Conservation (phyloP, 768 basidiomycete species). For the Chalciporus sphaerocephalus region DNA sequence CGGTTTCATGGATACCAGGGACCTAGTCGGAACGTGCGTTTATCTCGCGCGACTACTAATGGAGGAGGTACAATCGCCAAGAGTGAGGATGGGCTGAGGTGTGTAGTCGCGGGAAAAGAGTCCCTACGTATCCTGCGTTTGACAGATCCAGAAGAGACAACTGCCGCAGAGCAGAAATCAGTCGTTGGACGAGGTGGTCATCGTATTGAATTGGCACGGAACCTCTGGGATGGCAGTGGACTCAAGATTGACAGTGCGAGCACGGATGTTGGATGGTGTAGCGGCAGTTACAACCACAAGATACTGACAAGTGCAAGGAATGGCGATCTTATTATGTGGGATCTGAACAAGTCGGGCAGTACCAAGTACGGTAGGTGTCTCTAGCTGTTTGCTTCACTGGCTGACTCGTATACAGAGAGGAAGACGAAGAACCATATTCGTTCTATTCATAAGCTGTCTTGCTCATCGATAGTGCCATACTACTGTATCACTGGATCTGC, state of each 20-base stretch:
- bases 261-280: slow-evolving; percentile 80
- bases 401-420: slow-evolving; percentile 46
- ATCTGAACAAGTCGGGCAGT: slow-evolving; percentile 59
- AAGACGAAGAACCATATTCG: slow-evolving; percentile 66
- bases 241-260: slow-evolving; percentile 74
- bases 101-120: slow-evolving; percentile 76
- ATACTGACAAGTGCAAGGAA: slow-evolving; percentile 76
- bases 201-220: slow-evolving; percentile 67
- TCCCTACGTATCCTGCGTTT: slow-evolving; percentile 61
- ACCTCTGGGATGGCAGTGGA: slow-evolving; percentile 74
- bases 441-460: slow-evolving; percentile 65
- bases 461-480: slow-evolving; percentile 61
- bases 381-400: slow-evolving; percentile 3
- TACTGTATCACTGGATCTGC: slow-evolving; percentile 79
- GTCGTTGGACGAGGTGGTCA: slow-evolving; percentile 56
- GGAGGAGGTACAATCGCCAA: slow-evolving; percentile 68
- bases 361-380: slow-evolving; percentile 63
- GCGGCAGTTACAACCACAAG: slow-evolving; percentile 71
- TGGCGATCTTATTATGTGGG: slow-evolving; percentile 83
- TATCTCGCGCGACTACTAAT: slow-evolving; percentile 52
- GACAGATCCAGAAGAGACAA: slow-evolving; percentile 41
- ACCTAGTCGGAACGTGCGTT: slow-evolving; percentile 50
- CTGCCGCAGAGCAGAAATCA: slow-evolving; percentile 46
- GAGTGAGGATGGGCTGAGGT: slow-evolving; percentile 60
- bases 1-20: slow-evolving; percentile 43